Base-by-base conservation (phyloP, 768 basidiomycete genomes). In the Xerocomellus chrysenteron region DNA sequence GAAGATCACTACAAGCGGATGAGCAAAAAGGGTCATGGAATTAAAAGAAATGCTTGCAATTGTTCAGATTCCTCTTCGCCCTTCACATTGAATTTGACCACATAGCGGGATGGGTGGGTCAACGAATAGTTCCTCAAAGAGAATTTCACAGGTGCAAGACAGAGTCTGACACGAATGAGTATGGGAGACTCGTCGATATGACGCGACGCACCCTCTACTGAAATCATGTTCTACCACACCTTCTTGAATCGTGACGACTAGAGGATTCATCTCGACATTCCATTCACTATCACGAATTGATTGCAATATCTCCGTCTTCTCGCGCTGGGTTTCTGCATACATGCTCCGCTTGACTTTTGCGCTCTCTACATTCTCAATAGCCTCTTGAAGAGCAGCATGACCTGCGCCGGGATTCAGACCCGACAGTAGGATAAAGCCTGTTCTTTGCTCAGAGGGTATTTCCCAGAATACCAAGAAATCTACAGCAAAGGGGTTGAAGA, bases 271-370 rank as follows among this genome's bases (percentile, higher is more conserved):
- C 71, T 94, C 91, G 14, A 71, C 65, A 59, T 92, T 92, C 84
- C 94, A 88, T 68, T 88, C 84, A 57, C 86, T 87, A 5, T 76
- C 71, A 36, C 83, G 76, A 41, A 97, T 80, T 10, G 85, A 83
- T 48, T 83, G 76, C 50, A 95, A 65, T 33, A 95, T 73, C 49
- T 85, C 83, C 60, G 71, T 69, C 65, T 84, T 84, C 71, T 94
- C 86, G 47, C 88, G 78, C 58, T 82, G 83, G 5, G 94, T 96
- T 75, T 98, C 93, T 21, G 92, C 92, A 66, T 93, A 98, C 82
- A 97, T 92, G 59, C 83, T 92, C 44, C 93, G 81, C 57, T 86
- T 89, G 24, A 79, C 79, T 71, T 90, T 90, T 12, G 80, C 79
- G 44, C 73, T 76, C 64, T 85, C 84, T 11, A 82, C 80, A 19